These are phyloP conservation scores for Leccinum subgranulosum DNA, from an alignment of 768 basidiomycete species.

Conservation along the genomic window DNA sequence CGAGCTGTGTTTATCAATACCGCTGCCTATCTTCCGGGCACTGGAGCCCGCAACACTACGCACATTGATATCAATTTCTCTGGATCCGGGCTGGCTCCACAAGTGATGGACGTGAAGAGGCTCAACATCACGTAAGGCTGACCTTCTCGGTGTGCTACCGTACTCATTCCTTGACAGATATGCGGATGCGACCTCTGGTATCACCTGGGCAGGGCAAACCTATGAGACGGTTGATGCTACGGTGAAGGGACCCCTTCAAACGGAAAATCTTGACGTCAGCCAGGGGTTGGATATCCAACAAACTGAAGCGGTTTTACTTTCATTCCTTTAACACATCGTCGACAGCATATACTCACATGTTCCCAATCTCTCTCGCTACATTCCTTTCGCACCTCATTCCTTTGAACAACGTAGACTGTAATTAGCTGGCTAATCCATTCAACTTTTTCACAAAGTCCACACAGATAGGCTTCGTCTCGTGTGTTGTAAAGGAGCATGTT, in stretches of 20 bases:
- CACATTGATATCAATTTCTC: conserved; percentile 44
- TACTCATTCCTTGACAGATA: conserved; percentile 31
- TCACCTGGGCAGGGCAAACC: conserved; percentile 58
- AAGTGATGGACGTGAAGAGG: conserved; percentile 43
- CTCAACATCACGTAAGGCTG: conserved; percentile 41
- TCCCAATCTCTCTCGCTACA: too few species aligned
- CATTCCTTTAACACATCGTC: conserved; percentile 1
- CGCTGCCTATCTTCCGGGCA: conserved; percentile 42
- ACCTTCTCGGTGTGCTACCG: neutral
- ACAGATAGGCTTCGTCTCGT: conserved; percentile 55
- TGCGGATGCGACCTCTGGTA: conserved; percentile 46
- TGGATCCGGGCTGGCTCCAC: conserved; percentile 23
- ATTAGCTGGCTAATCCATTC: conserved; percentile 6
- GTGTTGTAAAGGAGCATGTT: conserved; percentile 48
- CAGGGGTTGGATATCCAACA: conserved; percentile 45
- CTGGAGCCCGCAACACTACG: conserved; percentile 35
- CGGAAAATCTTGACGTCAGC: conserved; percentile 30
- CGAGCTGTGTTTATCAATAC: conserved; percentile 61
- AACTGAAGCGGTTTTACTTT: conserved; percentile 44
- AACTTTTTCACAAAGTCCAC: conserved; percentile 54
- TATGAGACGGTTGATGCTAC: conserved; percentile 50
- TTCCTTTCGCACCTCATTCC: too few species aligned
- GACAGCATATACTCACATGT: too few species aligned
- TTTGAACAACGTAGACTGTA: too few species aligned
- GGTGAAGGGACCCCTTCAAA: conserved; percentile 34